These are phyloP conservation scores for Lonicera japonica DNA, from an alignment of 129 eudicot genomes.

Conservation along the genomic window DNA sequence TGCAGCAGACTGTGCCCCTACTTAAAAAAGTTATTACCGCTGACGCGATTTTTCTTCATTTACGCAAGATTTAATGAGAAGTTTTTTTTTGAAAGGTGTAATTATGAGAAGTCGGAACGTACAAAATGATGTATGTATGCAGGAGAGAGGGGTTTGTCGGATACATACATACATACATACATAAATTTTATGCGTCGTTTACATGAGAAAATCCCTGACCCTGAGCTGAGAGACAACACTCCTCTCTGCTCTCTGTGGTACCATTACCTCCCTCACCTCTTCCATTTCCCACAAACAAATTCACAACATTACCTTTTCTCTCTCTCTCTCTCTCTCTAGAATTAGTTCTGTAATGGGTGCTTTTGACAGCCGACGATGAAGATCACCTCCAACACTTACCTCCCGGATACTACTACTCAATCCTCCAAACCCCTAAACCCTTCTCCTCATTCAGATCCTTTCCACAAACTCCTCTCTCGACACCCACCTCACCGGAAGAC, in stretches of 20 bases:
- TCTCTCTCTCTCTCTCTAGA: background rate
- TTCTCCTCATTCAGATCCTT: constrained; percentile 50
- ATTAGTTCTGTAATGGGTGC: constrained; percentile 27
- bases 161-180: constrained; percentile 1
- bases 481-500: constrained; percentile 35
- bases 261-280: background rate
- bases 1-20: no score
- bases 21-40: no score
- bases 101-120: no score
- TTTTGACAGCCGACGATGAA: constrained; percentile 43
- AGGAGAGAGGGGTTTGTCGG: no score
- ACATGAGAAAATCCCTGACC: background rate
- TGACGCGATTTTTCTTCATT: no score
- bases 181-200: background rate
- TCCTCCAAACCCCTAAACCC: constrained; percentile 28
- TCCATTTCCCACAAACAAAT: background rate
- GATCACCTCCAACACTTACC: constrained; percentile 53
- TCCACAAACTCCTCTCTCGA: constrained; percentile 27
- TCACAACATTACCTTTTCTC: background rate
- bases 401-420: constrained; percentile 12
- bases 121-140: no score
- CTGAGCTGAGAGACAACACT: no score
- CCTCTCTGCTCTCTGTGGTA: background rate
- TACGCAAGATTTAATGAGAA: no score
- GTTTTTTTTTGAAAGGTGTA: no score